Evolutionary conservation across 495 filamentous ascomycete species (phyloP), one percentile per base, ranked within the genome.

Genomic region (Neurospora africana): DNA sequence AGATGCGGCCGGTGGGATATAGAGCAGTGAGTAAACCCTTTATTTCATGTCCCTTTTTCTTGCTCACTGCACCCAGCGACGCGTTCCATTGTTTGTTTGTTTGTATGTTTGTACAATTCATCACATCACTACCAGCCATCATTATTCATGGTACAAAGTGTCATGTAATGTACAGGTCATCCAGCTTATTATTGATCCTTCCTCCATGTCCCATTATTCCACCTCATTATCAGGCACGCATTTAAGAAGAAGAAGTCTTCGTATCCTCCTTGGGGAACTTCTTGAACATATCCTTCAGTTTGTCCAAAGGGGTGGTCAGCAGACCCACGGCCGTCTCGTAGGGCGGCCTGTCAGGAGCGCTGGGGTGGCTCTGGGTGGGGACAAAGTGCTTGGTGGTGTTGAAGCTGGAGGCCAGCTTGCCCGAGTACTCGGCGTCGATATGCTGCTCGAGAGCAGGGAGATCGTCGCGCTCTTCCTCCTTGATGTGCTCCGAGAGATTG

Each of bases 301-400:
- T 84, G 74, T 88, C 87, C n/a, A 88, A 69, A 8, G 84, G 87
- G 43, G 86, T 82, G 13, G 83, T 76, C 79, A 88, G 44, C 74
- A 88, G 72, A 8, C 83, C 85, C 13, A 75, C 82, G 0, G 77
- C 83, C 5, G 82, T 87, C 80, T 87, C 86, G 71, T 83, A 86
- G 1, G 83, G 84, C 5, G 84, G 85, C 70, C 81, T 83, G 68
- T 87, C 82, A 7, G 83, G 85, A 7, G 83, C 85, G 69, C 73
- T 76, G 23, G 87, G 87, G 76, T 90, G 88, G 23, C 84, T 85
- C 9, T 86, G 82, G 3, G 86, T 86, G 0, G 89, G 89, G 0
- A 87, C 85, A 75, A 91, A 89, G 40, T 83, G 80, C 80, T 92
- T 91, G 39, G 88, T 90, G 35, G 85, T 79, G 17, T 78, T 82